A percentile compares a stretch with the other conserved stretches of the same genome.
Conservation (phyloP, 23 red algal species). For the Cyanidiococcus yangmingshanensis region DNA sequence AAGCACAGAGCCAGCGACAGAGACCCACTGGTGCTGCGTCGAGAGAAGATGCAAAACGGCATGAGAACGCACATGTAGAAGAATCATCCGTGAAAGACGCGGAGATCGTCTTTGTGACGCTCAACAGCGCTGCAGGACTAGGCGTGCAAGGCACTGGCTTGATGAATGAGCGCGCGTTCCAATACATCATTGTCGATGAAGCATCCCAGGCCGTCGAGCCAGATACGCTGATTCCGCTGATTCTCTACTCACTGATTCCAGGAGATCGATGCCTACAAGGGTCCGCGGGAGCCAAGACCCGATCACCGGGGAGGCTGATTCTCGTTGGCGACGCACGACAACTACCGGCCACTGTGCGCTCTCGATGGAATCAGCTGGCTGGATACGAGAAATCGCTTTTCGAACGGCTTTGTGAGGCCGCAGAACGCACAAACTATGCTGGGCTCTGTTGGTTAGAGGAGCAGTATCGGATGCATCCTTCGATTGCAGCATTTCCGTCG, state of each 20-base stretch:
- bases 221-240: constrained; percentile 73
- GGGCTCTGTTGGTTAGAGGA: constrained; percentile 43
- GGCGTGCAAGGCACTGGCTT: constrained; percentile 32
- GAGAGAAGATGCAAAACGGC: neutral
- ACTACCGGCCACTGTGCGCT: constrained; percentile 77
- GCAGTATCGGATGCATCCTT: constrained; percentile 99
- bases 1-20: constrained; percentile 51
- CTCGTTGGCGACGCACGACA: constrained; percentile 91
- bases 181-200: constrained; percentile 71
- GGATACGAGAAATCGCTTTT: constrained; percentile 70
- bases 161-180: constrained; percentile 34
- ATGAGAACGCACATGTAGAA: constrained; percentile 17
- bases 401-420: constrained; percentile 53
- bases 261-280: too few relatives aligned
- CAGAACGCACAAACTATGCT: neutral
- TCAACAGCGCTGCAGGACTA: constrained; percentile 55
- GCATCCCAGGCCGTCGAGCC: constrained; percentile 73
- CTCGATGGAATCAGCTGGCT: constrained; percentile 34
- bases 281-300: constrained; percentile 2
- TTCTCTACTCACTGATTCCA: constrained; percentile 30
- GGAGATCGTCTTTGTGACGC: constrained; percentile 74
- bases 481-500: constrained; percentile 70
- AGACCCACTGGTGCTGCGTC: constrained; percentile 2
- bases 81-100: constrained; percentile 41
- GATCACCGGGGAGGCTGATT: constrained; percentile 36